Evolutionary conservation across 2,329 filamentous ascomycete species (phyloP).

Genomic region (Beauveria sp.): DNA sequence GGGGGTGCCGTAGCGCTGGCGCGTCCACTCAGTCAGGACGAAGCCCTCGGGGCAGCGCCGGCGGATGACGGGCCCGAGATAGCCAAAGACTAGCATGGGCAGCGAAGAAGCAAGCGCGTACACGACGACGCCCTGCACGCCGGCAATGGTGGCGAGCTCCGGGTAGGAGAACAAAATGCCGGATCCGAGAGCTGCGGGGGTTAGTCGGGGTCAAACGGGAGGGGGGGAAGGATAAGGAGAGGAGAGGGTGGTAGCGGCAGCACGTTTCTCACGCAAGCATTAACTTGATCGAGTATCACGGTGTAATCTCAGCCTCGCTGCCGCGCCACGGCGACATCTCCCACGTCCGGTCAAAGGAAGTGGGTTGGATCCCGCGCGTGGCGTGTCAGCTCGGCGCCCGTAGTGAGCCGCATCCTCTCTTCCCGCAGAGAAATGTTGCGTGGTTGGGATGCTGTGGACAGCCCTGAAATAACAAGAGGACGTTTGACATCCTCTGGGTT

Average conservation of each 20-base stretch:
- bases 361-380: slow-evolving; percentile 43
- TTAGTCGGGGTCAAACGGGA: slow-evolving; percentile 29
- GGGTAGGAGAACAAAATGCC: slow-evolving; percentile 79
- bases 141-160: slow-evolving; percentile 69
- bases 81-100: slow-evolving; percentile 67
- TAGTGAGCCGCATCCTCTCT: slow-evolving; percentile 64
- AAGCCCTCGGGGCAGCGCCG: slow-evolving; percentile 76
- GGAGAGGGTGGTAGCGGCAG: slow-evolving; percentile 62
- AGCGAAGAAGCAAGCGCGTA: slow-evolving; percentile 67
- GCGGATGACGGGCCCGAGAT: slow-evolving; percentile 68
- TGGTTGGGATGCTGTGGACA: neutral
- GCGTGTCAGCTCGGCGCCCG: slow-evolving; percentile 65
- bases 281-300: slow-evolving; percentile 98
- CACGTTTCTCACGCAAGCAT: slow-evolving; percentile 98
- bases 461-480: neutral
- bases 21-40: slow-evolving; percentile 76
- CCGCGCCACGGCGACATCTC: slow-evolving; percentile 34
- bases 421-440: slow-evolving; percentile 16
- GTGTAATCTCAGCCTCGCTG: slow-evolving; percentile 86
- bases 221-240: slow-evolving; percentile 16
- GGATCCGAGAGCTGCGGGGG: slow-evolving; percentile 65
- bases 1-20: slow-evolving; percentile 65
- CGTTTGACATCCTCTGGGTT: slow-evolving; percentile 11
- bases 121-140: slow-evolving; percentile 69
- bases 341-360: slow-evolving; percentile 15